phyloP scores from a whole-genome alignment of 148 eudicot species.

The Selenicereus undatus region DNA sequence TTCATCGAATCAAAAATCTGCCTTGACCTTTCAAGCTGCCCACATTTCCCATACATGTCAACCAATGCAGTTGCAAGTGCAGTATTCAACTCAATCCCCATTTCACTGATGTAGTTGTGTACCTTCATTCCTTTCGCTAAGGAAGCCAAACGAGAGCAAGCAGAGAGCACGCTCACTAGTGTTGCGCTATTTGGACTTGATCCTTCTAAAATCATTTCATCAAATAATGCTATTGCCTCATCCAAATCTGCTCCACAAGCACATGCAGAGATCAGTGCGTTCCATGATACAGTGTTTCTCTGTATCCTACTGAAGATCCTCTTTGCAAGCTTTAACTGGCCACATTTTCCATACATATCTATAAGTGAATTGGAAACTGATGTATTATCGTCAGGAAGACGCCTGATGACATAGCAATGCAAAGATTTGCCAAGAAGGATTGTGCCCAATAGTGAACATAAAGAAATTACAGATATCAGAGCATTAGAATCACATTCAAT shows the following conservation, averaged over 20 bases:
- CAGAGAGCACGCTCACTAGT: slow-evolving; percentile 50
- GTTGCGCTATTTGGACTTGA: slow-evolving; percentile 48
- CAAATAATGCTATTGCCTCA: slow-evolving; percentile 46
- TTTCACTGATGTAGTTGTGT: slow-evolving; percentile 41
- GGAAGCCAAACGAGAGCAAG: slow-evolving; percentile 53
- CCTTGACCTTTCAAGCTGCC: slow-evolving; percentile 50
- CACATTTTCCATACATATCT: slow-evolving; percentile 60
- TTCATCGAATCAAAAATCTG: slow-evolving; percentile 49
- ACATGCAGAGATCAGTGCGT: slow-evolving; percentile 50
- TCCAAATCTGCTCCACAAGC: slow-evolving; percentile 29
- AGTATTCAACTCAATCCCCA: slow-evolving; percentile 28
- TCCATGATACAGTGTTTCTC: slow-evolving; percentile 61
- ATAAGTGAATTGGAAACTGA: slow-evolving; percentile 58
- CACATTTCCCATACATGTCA: slow-evolving; percentile 83
- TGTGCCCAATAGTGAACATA: slow-evolving; percentile 44
- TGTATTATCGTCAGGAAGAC: slow-evolving; percentile 28
- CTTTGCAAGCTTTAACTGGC: slow-evolving; percentile 35
- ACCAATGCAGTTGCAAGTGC: slow-evolving; percentile 56
- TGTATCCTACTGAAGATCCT: slow-evolving; percentile 38
- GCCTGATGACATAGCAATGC: slow-evolving; percentile 55
- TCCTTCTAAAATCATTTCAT: slow-evolving; percentile 50
- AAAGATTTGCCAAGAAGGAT: slow-evolving; percentile 45
- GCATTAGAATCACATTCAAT: slow-evolving; percentile 36
- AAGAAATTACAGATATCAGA: slow-evolving; percentile 48
- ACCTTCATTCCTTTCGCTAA: slow-evolving; percentile 47